Evolutionary conservation across 305 asterid species (phyloP).

Genomic region (Ajuga reptans): DNA sequence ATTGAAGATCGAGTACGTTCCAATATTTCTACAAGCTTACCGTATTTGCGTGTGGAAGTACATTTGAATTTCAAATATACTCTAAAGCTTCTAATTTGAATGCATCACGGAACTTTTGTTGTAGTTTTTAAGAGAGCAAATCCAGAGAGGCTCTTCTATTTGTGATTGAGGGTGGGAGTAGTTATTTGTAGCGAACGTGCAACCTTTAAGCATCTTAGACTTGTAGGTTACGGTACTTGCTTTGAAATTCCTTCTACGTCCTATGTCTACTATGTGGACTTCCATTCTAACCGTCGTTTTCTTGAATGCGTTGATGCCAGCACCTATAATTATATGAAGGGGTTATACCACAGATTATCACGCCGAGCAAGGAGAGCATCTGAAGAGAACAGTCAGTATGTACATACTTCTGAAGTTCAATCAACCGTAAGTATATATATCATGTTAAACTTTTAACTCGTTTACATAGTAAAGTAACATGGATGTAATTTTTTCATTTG

Average conservation of each 20-base stretch:
- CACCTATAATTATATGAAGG: conserved; percentile 46
- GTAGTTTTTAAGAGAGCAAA: not conserved
- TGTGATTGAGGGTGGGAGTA: not conserved
- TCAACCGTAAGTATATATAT: conserved; percentile 25
- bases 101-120: not conserved
- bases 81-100: not conserved
- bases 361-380: conserved; percentile 15
- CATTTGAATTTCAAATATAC: not conserved
- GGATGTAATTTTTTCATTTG: not conserved
- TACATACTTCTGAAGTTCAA: conserved; percentile 21
- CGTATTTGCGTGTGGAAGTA: not conserved
- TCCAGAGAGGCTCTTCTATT: not conserved
- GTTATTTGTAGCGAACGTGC: not conserved
- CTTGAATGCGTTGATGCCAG: conserved; percentile 24
- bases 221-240: too few relatives aligned
- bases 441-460: not conserved
- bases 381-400: conserved; percentile 4
- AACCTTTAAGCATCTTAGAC: not conserved
- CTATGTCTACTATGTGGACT: not conserved
- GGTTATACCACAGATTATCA: conserved; percentile 27
- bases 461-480: not conserved
- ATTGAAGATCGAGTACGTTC: not conserved
- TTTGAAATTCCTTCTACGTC: not conserved
- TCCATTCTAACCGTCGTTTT: not conserved
- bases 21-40: not conserved